phyloP scores from a whole-genome alignment of 495 filamentous ascomycete genomes.

The Xylona heveae region DNA sequence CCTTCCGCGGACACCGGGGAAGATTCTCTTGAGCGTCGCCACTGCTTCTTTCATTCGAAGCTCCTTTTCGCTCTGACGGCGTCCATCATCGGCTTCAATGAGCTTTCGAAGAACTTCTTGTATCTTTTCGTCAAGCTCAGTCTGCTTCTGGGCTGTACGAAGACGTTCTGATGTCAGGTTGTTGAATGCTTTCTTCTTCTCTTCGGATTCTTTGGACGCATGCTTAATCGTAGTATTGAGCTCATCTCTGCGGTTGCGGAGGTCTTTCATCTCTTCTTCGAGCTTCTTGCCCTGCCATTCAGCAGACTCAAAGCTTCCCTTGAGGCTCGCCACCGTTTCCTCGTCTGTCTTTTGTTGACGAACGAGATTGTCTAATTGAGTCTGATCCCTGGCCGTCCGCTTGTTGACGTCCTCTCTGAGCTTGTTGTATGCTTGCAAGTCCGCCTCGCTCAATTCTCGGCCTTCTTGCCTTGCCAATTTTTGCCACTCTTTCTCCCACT shows the following conservation, averaged over 20 bases:
- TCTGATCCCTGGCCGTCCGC: conserved; percentile 60
- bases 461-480: conserved; percentile 69
- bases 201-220: conserved; percentile 53
- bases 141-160: conserved; percentile 53
- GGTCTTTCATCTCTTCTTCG: conserved; percentile 43
- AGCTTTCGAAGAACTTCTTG: conserved; percentile 59
- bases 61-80: conserved; percentile 68
- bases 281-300: conserved; percentile 53
- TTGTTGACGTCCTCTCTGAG: conserved; percentile 73
- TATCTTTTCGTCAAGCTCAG: conserved; percentile 80
- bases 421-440: conserved; percentile 76
- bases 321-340: conserved; percentile 66
- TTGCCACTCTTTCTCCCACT: conserved; percentile 74
- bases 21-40: conserved; percentile 69
- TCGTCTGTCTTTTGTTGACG: conserved; percentile 80
- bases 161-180: conserved; percentile 66
- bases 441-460: conserved; percentile 61
- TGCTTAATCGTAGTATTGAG: conserved; percentile 39
- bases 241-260: conserved; percentile 42
- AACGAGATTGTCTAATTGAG: conserved; percentile 60
- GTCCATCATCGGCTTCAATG: conserved; percentile 59
- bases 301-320: conserved; percentile 60
- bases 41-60: conserved; percentile 55
- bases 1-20: conserved; percentile 75
- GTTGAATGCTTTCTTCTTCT: conserved; percentile 81